Base-by-base conservation (phyloP, 2,329 filamentous ascomycete species). In the Chaetoscypha palmicola region DNA sequence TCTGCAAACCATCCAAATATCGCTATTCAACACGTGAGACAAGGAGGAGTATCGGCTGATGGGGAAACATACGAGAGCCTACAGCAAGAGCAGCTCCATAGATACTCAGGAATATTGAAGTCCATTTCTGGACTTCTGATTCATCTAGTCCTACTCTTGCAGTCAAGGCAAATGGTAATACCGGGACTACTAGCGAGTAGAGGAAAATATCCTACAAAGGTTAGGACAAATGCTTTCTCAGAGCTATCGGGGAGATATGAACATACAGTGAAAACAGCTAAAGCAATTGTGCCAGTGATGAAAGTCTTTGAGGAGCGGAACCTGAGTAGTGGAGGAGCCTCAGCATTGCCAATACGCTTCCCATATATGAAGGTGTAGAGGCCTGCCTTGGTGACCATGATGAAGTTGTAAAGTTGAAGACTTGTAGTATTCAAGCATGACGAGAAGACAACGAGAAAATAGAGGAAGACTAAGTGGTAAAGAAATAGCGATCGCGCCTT, bases 51-150 rank as follows among this genome's bases (percentile, higher is more conserved):
- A n/a, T n/a, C n/a, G n/a, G n/a, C n/a, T n/a, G n/a, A n/a, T 4
- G 28, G 23, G 19, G 14, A 16, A 11, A 33, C 47, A 41, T 30
- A 37, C 52, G 51, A 41, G 66, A 69, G 23, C 73, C 74, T 3
- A 76, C 65, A 16, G 86, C 70, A 4, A 88, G 64, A 2, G 81
- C 75, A 2, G 74, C 79, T 33, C 81, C 83, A 59, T 88, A 88
- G 14, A 83, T 73, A 21, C 81, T 80, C 4, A 89, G 66, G 3
- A 89, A 71, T n/a, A 87, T 74, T 0, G 83, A 83, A 2, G 79
- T 77, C 83, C 83, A 88, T 58, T 69, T 70, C 63, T 88, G 83
- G 1, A 83, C 73, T 59, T 61, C 55, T 39, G 68, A 62, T 22
- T 69, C 59, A 0, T 66, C 56, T 3, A 83, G 64, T 17, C 74